Percentiles rank a stretch among this genome's conserved stretches.
Evolutionary conservation across 2,329 filamentous ascomycete species (phyloP).

Genomic region (Fusarium haematococcum): DNA sequence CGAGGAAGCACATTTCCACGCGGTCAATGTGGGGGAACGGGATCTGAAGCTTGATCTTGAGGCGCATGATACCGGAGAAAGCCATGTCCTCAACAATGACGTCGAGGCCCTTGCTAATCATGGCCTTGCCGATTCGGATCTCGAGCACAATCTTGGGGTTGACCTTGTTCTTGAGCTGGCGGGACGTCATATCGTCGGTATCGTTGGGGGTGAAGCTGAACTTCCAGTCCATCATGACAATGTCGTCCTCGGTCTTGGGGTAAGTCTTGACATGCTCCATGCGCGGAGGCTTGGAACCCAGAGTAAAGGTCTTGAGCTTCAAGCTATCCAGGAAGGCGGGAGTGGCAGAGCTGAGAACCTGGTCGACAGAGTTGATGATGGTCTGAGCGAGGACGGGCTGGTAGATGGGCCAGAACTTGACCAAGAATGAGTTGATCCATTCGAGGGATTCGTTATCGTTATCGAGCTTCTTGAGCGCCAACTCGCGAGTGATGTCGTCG

Average conservation of each 20-base stretch:
- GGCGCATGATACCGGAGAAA: conserved; percentile 93
- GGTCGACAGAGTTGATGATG: conserved; percentile 93
- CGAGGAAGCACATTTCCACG: conserved; percentile 94
- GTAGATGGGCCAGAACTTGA: conserved; percentile 99
- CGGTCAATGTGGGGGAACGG: conserved; percentile 96
- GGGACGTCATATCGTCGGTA: conserved; percentile 87
- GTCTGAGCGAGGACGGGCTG: conserved; percentile 92
- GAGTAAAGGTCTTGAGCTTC: conserved; percentile 91
- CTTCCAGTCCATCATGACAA: conserved; percentile 99
- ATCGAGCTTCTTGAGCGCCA: conserved; percentile 88
- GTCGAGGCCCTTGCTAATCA: conserved; percentile 96
- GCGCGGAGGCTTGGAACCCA: conserved; percentile 94
- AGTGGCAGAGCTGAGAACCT: conserved; percentile 92
- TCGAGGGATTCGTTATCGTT: conserved; percentile 93
- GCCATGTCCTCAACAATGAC: conserved; percentile 99
- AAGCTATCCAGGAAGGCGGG: conserved; percentile 94
- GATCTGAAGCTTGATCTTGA: conserved; percentile 97
- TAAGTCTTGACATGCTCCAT: conserved; percentile 99
- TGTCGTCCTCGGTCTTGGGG: conserved; percentile 93
- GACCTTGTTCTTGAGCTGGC: conserved; percentile 93
- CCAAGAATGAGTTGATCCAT: conserved; percentile 98
- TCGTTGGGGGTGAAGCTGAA: conserved; percentile 99
- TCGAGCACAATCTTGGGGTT: conserved; percentile 97
- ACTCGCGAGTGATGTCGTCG: conserved; percentile 90
- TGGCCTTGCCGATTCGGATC: conserved; percentile 92